Evolutionary conservation across 805 yeast species (phyloP).

Genomic region (Kurtzmaniella cleridarum): DNA sequence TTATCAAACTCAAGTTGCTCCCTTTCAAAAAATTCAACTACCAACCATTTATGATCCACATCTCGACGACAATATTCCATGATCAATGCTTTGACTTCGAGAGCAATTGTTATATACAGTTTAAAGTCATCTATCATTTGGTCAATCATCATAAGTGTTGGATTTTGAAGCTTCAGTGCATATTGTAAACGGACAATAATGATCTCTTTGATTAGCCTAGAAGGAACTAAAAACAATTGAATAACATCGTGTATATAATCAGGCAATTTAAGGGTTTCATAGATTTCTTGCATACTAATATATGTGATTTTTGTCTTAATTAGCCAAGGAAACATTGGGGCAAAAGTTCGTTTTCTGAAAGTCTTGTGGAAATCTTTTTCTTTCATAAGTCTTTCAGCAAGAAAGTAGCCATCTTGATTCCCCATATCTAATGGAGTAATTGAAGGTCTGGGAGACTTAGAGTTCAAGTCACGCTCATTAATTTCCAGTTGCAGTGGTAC

Average conservation of each 20-base stretch:
- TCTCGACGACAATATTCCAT: constrained; percentile 53
- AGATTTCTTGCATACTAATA: constrained; percentile 53
- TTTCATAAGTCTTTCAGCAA: constrained; percentile 79
- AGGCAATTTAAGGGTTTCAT: constrained; percentile 68
- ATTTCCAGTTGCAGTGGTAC: constrained; percentile 1
- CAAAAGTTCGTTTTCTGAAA: constrained; percentile 63
- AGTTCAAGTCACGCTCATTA: background rate
- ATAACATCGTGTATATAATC: constrained; percentile 62
- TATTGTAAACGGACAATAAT: constrained; percentile 68
- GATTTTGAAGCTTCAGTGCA: constrained; percentile 73
- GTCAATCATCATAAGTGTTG: constrained; percentile 94
- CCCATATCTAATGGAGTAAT: constrained; percentile 26
- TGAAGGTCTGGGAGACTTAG: constrained; percentile 30
- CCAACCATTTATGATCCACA: constrained; percentile 60
- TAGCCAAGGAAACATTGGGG: constrained; percentile 74
- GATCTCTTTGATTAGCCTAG: constrained; percentile 72
- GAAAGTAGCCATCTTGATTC: constrained; percentile 44
- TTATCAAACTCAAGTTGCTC: constrained; percentile 49
- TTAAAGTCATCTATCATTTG: constrained; percentile 86
- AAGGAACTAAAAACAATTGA: constrained; percentile 68
- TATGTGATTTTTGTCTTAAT: constrained; percentile 73
- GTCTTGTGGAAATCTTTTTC: constrained; percentile 71
- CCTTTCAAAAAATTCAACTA: constrained; percentile 58
- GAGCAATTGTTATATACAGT: constrained; percentile 67
- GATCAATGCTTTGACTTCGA: constrained; percentile 66